Evolutionary conservation across 306 rosid species (phyloP), one percentile per base, ranked within the genome.

Genomic region (Ormosia semicastrata): DNA sequence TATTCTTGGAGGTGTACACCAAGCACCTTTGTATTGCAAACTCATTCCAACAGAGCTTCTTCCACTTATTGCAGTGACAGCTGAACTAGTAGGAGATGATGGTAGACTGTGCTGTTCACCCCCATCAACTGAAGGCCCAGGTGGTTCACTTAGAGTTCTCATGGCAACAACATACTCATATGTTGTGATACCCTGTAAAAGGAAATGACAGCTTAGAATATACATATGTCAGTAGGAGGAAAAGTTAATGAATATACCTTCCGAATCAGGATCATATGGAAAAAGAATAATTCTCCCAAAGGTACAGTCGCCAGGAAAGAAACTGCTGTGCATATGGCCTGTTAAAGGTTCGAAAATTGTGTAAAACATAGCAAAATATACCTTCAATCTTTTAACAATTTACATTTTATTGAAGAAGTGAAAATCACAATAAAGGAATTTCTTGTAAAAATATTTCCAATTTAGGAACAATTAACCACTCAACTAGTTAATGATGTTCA

Each of bases 1-100:
- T 57, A 93, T 91, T 87, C 97, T 83, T 71, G 96, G 97, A 60
- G 96, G 97, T 24, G 97, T 93, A 77, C 96, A 93, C 97, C 96
- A 93, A 77, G 91, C 91, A 41, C 94, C 96, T 83, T 90, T 91
- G 75, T 88, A 86, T 83, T 87, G 94, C 89, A 93, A 87, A 83
- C 91, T 82, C 88, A 88, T 86, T 81, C 96, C 97, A 64, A 87
- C 89, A 29, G 96, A 91, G 90, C 96, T 91, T 87, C 90, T 93
- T 71, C 97, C 97, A 84, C 97, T 93, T 30, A 89, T 57, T 77
- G 90, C 94, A 76, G 95, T 93, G 81, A 91, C 89, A 80, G 92
- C 92, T 72, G 94, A 93, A 77, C 94, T 86, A 47, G 97, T 87
- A 80, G 95, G 97, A 12, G 94, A 93, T 47, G 94, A 91, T 57